Percentiles rank a stretch among this genome's conserved stretches.
Conservation (phyloP, 305 asterid species). For the Fraxinus velutina region DNA sequence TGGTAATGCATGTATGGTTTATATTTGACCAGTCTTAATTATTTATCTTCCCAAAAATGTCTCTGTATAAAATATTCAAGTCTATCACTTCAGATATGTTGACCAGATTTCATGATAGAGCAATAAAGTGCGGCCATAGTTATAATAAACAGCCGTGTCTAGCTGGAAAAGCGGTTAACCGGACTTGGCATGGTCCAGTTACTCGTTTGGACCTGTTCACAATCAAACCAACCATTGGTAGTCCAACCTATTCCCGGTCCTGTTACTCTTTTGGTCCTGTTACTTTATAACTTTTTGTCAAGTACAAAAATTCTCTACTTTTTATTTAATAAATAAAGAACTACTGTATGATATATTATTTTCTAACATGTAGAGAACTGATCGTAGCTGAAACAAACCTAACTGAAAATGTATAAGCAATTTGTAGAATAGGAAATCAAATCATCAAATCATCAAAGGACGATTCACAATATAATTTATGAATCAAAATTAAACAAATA, state of each 20-base stretch:
- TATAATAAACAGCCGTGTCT: not conserved
- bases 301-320: not conserved
- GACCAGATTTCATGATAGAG: not conserved
- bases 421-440: not conserved
- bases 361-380: not conserved
- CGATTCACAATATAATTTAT: not conserved
- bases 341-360: not conserved
- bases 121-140: not conserved
- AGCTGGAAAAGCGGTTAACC: not conserved
- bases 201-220: not conserved
- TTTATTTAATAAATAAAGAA: not conserved
- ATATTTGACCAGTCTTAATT: not conserved
- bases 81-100: not conserved
- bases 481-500: not conserved
- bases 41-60: not conserved
- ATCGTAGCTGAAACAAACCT: not conserved
- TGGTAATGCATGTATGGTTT: not conserved
- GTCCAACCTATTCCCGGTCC: not conserved
- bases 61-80: not conserved
- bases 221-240: not conserved
- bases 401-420: not conserved
- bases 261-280: not conserved
- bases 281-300: not conserved
- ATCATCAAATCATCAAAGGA: not conserved
- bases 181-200: not conserved